These are phyloP conservation scores for Blastomyces parvus DNA, from an alignment of 2,329 filamentous ascomycete species.

Conservation along the genomic window DNA sequence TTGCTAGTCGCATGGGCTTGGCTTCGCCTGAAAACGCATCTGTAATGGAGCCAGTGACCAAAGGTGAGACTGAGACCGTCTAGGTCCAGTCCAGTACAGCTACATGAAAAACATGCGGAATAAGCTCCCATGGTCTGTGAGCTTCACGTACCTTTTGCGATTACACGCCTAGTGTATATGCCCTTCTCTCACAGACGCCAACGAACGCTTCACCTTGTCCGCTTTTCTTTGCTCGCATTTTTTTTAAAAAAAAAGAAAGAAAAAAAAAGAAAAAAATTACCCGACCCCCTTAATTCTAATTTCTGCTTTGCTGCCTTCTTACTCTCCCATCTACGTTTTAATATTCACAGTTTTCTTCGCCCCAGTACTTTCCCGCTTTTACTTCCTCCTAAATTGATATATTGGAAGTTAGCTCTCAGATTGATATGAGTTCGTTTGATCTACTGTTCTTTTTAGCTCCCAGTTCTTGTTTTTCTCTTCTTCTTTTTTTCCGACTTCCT, in stretches of 20 bases:
- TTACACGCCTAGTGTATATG: background rate
- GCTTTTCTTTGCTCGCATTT: background rate
- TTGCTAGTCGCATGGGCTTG: conserved; percentile 19
- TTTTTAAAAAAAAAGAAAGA: no score
- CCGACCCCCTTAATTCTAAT: background rate
- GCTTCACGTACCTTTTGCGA: background rate
- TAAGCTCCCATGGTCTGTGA: background rate
- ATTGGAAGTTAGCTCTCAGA: background rate
- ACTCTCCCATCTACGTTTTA: background rate
- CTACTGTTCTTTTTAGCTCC: background rate
- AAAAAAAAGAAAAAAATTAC: no score
- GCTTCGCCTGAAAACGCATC: conserved; percentile 15
- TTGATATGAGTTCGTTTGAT: background rate
- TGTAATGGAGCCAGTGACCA: background rate
- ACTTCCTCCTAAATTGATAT: background rate
- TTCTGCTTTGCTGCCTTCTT: background rate
- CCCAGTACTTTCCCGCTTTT: background rate
- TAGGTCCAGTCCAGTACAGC: background rate
- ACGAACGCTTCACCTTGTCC: background rate
- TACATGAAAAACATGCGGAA: background rate
- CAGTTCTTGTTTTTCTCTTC: background rate
- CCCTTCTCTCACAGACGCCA: background rate
- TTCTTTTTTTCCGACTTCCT: background rate
- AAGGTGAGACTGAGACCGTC: background rate
- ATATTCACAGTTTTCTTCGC: background rate